Base-by-base conservation (phyloP, 495 filamentous ascomycete species). In the Aspergillus egyptiacus region DNA sequence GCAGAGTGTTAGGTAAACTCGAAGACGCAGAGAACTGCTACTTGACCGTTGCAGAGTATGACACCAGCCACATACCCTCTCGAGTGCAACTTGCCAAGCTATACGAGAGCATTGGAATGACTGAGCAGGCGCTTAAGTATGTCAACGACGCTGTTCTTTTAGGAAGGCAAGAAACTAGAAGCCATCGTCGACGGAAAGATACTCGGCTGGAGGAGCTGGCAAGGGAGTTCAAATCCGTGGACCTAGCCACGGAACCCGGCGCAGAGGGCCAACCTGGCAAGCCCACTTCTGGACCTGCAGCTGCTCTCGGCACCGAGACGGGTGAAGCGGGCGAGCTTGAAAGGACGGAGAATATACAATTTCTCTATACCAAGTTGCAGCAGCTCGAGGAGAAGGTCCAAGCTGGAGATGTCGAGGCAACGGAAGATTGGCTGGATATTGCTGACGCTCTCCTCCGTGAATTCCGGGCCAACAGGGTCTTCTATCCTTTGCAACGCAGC, bases 61-160 rank as follows among this genome's bases (percentile, higher is more conserved):
- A 95, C 48, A 54, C 78, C 10, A 68, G 74, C 35, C 78, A 86
- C 50, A 77, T 86, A 39, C 82, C 89, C 42, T 84, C 83, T 11
- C 82, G 87, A 36, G 79, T 86, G 11, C 73, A 84, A 51, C 71
- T 96, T 13, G 88, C 85, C 7, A 86, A 83, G 54, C 78, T 95
- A 59, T 94, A 89, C 59, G 86, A 93, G 59, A 76, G 75, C 15
- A 74, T 79, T 20, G 76, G 78, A 37, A 78, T 83, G 66, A 76
- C 74, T 15, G 81, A 86, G 47, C 77, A 90, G 54, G 90, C 89
- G 0, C 76, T 86, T 48, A 78, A 83, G 30, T 80, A 82, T 30
- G 81, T 87, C 42, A 81, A 84, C 39, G 83, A 93, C 61, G 81
- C 86, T 6, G 75, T 91, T 46, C 64, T 76, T 23, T 66, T 91